Evolutionary conservation across 208 protist genomes (phyloP).

Genomic region (Leishmania lainsoni): DNA sequence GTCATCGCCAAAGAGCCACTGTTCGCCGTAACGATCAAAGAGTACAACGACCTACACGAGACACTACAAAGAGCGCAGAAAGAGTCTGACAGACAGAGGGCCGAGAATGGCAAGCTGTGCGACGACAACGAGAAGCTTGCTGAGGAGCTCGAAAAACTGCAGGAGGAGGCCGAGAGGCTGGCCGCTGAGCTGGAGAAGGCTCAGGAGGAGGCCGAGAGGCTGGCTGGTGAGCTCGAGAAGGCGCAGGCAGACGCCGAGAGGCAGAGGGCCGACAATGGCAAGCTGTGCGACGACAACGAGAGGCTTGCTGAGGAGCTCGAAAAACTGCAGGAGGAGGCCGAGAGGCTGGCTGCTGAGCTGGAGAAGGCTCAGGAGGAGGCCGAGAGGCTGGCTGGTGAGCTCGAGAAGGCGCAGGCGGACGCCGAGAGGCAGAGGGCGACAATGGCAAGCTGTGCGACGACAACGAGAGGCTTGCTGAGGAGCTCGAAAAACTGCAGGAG

Average conservation of each 20-base stretch:
- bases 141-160: constrained; percentile 9
- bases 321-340: not conserved
- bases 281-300: no score
- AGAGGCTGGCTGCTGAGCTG: constrained; percentile 25
- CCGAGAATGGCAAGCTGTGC: not conserved
- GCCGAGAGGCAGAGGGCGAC: no score
- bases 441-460: no score
- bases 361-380: constrained; percentile 35
- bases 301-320: no score
- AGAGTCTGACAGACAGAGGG: not conserved
- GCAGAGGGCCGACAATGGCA: no score
- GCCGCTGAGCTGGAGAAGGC: not conserved
- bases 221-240: no score
- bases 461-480: no score
- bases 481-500: no score
- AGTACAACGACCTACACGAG: not conserved
- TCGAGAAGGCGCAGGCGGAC: no score
- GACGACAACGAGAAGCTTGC: constrained; percentile 26
- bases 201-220: no score
- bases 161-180: not conserved
- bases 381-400: no score
- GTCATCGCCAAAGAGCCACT: not conserved
- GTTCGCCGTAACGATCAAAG: not conserved
- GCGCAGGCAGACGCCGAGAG: no score
- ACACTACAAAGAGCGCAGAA: not conserved